Conservation (phyloP, 108 stramenopile species). For the Craspedostauros australis region DNA sequence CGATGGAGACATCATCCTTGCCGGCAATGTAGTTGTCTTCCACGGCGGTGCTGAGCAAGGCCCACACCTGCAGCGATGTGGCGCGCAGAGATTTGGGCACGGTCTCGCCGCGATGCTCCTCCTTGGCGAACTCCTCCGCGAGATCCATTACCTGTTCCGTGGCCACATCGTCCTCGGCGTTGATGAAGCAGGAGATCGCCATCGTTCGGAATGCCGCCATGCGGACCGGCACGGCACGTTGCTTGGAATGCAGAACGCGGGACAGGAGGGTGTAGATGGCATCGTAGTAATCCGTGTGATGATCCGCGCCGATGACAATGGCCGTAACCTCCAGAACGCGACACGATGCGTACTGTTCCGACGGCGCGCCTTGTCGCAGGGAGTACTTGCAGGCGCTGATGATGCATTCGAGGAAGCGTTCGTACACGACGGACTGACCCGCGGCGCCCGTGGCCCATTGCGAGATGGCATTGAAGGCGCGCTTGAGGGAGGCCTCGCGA, state of each 20-base stretch:
- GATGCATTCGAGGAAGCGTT: neutral
- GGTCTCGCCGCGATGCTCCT: constrained; percentile 51
- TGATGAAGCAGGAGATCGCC: constrained; percentile 62
- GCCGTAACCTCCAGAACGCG: constrained; percentile 67
- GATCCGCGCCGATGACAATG: constrained; percentile 54
- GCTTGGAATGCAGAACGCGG: constrained; percentile 46
- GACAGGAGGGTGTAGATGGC: constrained; percentile 35
- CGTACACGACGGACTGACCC: constrained; percentile 6
- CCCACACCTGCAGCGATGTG: constrained; percentile 75
- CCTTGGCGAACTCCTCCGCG: constrained; percentile 46
- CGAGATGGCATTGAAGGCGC: constrained; percentile 56
- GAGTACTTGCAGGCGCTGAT: constrained; percentile 11
- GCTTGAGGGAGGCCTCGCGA: constrained; percentile 45
- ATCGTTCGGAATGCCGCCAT: constrained; percentile 65
- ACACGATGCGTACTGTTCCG: constrained; percentile 85
- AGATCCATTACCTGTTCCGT: constrained; percentile 52
- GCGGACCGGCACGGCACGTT: constrained; percentile 55
- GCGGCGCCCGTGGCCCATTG: constrained; percentile 48
- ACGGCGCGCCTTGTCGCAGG: constrained; percentile 37
- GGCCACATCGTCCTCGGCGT: constrained; percentile 37
- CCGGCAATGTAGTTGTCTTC: constrained; percentile 52
- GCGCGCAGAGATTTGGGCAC: constrained; percentile 46
- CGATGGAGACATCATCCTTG: constrained; percentile 39
- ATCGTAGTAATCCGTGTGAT: constrained; percentile 51
- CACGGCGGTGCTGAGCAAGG: constrained; percentile 59